phyloP scores from a whole-genome alignment of 2,329 filamentous ascomycete genomes.

The Graphiopsis chlorocephala region DNA sequence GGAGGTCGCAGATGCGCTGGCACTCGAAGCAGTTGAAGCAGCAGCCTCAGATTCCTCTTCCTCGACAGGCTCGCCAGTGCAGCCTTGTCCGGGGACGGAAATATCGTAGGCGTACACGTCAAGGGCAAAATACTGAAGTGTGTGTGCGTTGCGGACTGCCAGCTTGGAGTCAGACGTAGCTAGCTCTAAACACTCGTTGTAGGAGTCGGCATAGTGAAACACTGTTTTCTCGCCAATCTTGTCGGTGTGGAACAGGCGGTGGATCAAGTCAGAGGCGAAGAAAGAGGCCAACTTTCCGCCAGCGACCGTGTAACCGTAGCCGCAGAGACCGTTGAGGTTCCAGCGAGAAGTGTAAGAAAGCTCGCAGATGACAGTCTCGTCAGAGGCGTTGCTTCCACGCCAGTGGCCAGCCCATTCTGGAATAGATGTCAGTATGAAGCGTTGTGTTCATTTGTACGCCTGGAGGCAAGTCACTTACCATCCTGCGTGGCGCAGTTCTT shows the following conservation, averaged over 20 bases:
- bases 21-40: conserved; percentile 15
- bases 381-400: conserved; percentile 58
- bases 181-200: conserved; percentile 53
- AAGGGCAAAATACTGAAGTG: conserved; percentile 66
- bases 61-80: conserved; percentile 47
- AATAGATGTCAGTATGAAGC: neutral
- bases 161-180: conserved; percentile 51
- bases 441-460: neutral
- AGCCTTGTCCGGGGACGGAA: conserved; percentile 61
- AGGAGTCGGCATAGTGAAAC: conserved; percentile 62
- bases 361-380: conserved; percentile 52
- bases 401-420: conserved; percentile 66
- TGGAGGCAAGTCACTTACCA: conserved; percentile 15
- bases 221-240: conserved; percentile 58
- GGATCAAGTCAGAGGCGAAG: conserved; percentile 66
- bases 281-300: conserved; percentile 56
- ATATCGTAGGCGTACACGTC: conserved; percentile 66
- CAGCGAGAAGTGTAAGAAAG: conserved; percentile 59
- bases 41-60: conserved; percentile 18
- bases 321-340: conserved; percentile 59
- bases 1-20: conserved; percentile 17
- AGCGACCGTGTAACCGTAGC: conserved; percentile 61
- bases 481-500: conserved; percentile 51
- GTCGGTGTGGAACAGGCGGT: conserved; percentile 64
- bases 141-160: conserved; percentile 57